Evolutionary conservation across 495 filamentous ascomycete genomes (phyloP).

Genomic region (Platismatia glauca): DNA sequence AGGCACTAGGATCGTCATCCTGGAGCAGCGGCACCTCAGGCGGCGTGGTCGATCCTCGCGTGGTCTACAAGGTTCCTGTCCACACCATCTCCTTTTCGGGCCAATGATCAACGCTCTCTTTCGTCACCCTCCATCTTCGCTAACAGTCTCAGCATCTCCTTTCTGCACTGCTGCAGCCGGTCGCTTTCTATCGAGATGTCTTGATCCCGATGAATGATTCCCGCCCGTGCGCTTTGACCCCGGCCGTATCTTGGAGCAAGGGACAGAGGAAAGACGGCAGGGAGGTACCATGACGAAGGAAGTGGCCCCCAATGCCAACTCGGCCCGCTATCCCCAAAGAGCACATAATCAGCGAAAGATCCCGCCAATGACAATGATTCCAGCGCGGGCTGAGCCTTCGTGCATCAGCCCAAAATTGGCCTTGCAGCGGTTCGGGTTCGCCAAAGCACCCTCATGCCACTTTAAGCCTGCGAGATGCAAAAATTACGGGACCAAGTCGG

Average conservation of each 20-base stretch:
- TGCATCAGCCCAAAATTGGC: constrained; percentile 21
- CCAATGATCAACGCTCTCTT: constrained; percentile 7
- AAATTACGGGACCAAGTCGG: background rate
- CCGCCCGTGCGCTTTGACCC: constrained; percentile 2
- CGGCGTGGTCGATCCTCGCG: constrained; percentile 20
- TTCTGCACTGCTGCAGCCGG: background rate
- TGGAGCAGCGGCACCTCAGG: constrained; percentile 13
- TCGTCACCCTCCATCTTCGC: constrained; percentile 10
- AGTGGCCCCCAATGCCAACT: constrained; percentile 11
- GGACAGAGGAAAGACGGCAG: background rate
- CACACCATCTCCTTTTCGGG: constrained; percentile 1
- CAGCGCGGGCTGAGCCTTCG: constrained; percentile 21
- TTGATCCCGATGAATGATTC: background rate
- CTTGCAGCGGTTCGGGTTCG: constrained; percentile 28
- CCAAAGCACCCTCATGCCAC: constrained; percentile 22
- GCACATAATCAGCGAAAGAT: constrained; percentile 9
- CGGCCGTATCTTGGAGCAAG: background rate
- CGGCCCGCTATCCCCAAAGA: constrained; percentile 1
- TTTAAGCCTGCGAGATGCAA: constrained; percentile 18
- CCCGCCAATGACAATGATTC: constrained; percentile 15
- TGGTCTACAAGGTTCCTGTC: constrained; percentile 19
- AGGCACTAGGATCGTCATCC: constrained; percentile 9
- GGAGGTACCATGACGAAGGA: constrained; percentile 1
- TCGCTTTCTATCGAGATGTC: background rate
- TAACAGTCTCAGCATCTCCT: background rate